phyloP scores from a whole-genome alignment of 1,284 basidiomycete species.

The Mycena sp. region DNA sequence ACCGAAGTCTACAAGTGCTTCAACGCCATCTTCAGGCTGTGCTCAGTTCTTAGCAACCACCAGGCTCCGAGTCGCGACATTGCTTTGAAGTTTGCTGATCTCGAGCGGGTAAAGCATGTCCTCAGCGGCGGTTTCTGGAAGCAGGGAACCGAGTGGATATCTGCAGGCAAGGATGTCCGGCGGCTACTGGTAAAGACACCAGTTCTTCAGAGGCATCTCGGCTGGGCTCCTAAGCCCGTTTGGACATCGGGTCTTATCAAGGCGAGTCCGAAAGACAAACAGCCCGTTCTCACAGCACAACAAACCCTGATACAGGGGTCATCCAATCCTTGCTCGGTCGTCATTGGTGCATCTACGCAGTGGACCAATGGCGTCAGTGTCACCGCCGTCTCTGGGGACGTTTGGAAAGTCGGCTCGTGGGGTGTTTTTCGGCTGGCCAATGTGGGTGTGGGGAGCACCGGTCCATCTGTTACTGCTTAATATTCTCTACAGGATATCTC shows the following conservation, averaged over 20 bases:
- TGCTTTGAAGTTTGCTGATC: slow-evolving; percentile 37
- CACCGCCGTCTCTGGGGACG: not conserved
- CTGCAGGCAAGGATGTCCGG: slow-evolving; percentile 27
- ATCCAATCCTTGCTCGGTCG: not conserved
- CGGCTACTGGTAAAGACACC: not conserved
- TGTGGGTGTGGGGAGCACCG: not conserved
- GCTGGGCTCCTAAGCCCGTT: slow-evolving; percentile 12
- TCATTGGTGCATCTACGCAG: not conserved
- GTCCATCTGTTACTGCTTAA: too few relatives aligned
- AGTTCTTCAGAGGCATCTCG: slow-evolving; percentile 20
- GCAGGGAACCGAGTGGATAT: slow-evolving; percentile 27
- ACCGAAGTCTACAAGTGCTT: slow-evolving; percentile 49
- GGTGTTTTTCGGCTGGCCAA: not conserved
- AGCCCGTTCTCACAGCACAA: not conserved
- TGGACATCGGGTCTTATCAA: slow-evolving; percentile 9
- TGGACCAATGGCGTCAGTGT: slow-evolving; percentile 1
- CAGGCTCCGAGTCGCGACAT: slow-evolving; percentile 51
- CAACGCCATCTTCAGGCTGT: slow-evolving; percentile 46
- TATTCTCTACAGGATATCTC: too few relatives aligned
- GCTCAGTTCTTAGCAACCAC: slow-evolving; percentile 48
- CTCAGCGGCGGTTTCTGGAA: slow-evolving; percentile 42
- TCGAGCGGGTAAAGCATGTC: slow-evolving; percentile 43
- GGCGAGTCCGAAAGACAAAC: slow-evolving; percentile 2
- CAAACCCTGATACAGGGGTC: not conserved
- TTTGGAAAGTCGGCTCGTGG: slow-evolving; percentile 3